phyloP scores from a whole-genome alignment of 371 early-diverging fungal genomes.

The Thermomucor indicae-seudaticae region DNA sequence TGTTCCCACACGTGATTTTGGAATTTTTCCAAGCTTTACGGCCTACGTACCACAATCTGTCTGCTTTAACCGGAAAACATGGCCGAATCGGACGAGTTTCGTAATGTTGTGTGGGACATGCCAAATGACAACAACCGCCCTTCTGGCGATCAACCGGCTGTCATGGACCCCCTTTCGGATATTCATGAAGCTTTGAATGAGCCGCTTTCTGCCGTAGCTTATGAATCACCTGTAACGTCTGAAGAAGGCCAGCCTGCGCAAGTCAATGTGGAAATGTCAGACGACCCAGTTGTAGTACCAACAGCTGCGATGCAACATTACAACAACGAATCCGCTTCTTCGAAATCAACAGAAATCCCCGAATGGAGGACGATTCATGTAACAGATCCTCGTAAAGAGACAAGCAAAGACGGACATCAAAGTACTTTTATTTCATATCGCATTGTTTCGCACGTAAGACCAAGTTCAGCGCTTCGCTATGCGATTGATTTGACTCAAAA shows the following conservation, averaged over 20 bases:
- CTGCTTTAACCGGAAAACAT: slow-evolving; percentile 2
- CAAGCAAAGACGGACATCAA: no score
- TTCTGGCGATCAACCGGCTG: background rate
- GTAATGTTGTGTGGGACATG: slow-evolving; percentile 34
- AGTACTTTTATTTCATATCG: slow-evolving; percentile 84
- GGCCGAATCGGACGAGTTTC: slow-evolving; percentile 27
- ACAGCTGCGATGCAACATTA: background rate
- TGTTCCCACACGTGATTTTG: no score
- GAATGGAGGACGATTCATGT: slow-evolving; percentile 39
- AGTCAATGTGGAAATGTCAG: background rate
- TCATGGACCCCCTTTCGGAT: background rate
- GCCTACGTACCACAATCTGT: no score
- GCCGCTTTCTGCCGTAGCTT: background rate
- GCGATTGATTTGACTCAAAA: background rate
- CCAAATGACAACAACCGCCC: slow-evolving; percentile 3
- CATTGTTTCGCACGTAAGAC: slow-evolving; percentile 65
- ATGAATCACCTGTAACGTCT: background rate
- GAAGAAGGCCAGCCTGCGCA: background rate
- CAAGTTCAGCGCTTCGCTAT: background rate
- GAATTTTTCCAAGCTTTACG: no score
- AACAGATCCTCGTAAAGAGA: slow-evolving; percentile 81
- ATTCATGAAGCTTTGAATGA: background rate
- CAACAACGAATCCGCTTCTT: background rate
- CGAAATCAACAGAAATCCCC: background rate
- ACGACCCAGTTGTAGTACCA: background rate